phyloP scores from a whole-genome alignment of 1,284 basidiomycete genomes.

The Sporisorium exsertum region DNA sequence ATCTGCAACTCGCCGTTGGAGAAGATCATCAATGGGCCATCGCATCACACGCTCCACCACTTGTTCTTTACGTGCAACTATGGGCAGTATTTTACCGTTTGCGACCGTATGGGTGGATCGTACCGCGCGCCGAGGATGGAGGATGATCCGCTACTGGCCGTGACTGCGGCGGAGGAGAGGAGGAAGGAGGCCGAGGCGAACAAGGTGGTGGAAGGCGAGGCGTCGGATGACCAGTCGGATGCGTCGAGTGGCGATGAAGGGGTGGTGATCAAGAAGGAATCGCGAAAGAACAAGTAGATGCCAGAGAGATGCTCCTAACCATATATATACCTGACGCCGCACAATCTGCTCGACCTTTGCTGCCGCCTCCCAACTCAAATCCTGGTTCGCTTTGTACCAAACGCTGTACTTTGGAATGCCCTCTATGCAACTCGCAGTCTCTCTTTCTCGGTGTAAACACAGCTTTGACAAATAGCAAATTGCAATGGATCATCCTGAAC shows the following conservation, averaged over 20 bases:
- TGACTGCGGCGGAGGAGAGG: conserved; percentile 35
- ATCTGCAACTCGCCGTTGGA: conserved; percentile 91
- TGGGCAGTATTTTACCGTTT: conserved; percentile 95
- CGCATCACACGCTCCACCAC: conserved; percentile 96
- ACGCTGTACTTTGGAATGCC: not conserved
- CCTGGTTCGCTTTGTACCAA: not conserved
- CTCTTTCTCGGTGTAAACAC: no score
- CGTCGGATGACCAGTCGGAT: conserved; percentile 22
- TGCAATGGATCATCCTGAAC: no score
- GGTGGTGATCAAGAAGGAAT: conserved; percentile 42
- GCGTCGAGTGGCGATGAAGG: conserved; percentile 40
- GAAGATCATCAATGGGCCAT: conserved; percentile 93
- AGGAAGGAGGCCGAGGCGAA: conserved; percentile 1
- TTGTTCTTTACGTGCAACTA: conserved; percentile 96
- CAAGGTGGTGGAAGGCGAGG: not conserved
- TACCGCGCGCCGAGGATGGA: conserved; percentile 86
- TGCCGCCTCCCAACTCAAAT: no score
- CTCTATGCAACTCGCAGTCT: no score
- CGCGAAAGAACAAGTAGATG: conserved; percentile 37
- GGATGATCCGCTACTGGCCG: conserved; percentile 83
- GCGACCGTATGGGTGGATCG: conserved; percentile 84
- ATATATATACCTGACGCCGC: not conserved
- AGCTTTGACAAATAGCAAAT: no score
- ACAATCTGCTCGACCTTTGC: not conserved
- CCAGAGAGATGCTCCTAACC: not conserved